These are phyloP conservation scores for Tetracladium setigerum DNA, from an alignment of 495 filamentous ascomycete genomes.

Conservation along the genomic window DNA sequence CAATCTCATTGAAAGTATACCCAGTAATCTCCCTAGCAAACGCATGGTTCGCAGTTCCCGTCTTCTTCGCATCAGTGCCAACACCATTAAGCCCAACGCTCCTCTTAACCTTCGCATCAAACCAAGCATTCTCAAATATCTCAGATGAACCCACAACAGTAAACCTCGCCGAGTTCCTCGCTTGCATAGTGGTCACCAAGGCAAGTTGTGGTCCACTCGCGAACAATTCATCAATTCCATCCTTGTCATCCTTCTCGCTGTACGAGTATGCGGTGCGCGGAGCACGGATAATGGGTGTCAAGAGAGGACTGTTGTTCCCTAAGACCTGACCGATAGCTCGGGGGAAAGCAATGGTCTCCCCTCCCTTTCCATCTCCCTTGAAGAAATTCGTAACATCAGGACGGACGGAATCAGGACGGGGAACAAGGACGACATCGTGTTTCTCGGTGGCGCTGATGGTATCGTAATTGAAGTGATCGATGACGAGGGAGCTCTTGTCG, in stretches of 20 bases:
- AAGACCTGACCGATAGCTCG: conserved; percentile 72
- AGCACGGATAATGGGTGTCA: conserved; percentile 75
- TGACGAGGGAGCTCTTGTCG: conserved; percentile 72
- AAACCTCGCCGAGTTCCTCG: conserved; percentile 87
- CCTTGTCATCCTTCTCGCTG: conserved; percentile 82
- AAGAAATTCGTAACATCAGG: conserved; percentile 75
- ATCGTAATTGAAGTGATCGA: conserved; percentile 97
- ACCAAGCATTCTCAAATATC: conserved; percentile 84
- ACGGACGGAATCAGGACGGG: conserved; percentile 51
- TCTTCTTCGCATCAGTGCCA: conserved; percentile 39
- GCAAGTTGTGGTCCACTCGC: conserved; percentile 74
- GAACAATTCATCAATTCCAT: conserved; percentile 64
- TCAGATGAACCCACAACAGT: conserved; percentile 81
- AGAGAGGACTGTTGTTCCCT: conserved; percentile 61
- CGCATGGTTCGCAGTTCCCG: conserved; percentile 66
- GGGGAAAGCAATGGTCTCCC: conserved; percentile 65
- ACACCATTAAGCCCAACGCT: conserved; percentile 31
- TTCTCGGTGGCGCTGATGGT: conserved; percentile 62
- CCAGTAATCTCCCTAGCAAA: conserved; percentile 76
- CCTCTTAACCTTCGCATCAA: conserved; percentile 68
- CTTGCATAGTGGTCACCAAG: conserved; percentile 77
- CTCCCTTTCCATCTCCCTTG: conserved; percentile 43
- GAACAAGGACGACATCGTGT: conserved; percentile 82
- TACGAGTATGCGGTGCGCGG: conserved; percentile 83
- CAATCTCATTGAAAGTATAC: conserved; percentile 93